Conservation (phyloP, 139 green algal genomes). For the Auxenochlorella protothecoides region DNA sequence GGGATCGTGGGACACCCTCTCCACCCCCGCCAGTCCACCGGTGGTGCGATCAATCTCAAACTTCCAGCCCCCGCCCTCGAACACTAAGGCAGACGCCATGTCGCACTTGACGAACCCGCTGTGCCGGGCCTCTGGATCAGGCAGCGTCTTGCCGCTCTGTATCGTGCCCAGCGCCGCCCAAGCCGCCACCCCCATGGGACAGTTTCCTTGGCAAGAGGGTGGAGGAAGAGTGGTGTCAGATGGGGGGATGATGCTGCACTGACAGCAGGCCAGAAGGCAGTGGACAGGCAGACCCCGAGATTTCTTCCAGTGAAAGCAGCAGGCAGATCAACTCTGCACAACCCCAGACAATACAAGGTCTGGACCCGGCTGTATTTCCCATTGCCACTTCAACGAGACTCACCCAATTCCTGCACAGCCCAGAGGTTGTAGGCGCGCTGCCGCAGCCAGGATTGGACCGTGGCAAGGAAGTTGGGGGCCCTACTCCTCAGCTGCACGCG, state of each 20-base stretch:
- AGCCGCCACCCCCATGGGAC: background rate
- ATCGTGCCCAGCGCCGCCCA: background rate
- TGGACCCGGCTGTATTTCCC: too few species aligned
- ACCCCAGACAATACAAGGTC: too few species aligned
- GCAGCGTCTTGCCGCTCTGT: constrained; percentile 1
- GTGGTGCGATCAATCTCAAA: background rate
- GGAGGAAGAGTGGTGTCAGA: too few species aligned
- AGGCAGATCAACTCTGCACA: too few species aligned
- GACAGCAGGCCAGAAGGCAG: background rate
- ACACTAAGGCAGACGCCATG: constrained; percentile 2
- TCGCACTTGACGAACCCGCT: constrained; percentile 5
- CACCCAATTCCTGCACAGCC: constrained; percentile 35
- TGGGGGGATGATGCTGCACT: background rate
- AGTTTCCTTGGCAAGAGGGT: background rate
- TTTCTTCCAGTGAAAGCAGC: too few species aligned
- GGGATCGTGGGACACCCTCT: background rate
- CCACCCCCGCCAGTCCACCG: background rate
- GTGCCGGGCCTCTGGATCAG: background rate
- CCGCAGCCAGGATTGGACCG: constrained; percentile 28
- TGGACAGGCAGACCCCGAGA: background rate
- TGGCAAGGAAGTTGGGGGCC: background rate
- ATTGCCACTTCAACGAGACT: background rate
- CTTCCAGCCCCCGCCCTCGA: constrained; percentile 1
- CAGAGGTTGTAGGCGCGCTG: constrained; percentile 39
- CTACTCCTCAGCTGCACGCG: constrained; percentile 4